Percentiles rank a stretch among this genome's conserved stretches.
Evolutionary conservation across 768 basidiomycete genomes (phyloP).

Genomic region (Fibroporia radiculosa): DNA sequence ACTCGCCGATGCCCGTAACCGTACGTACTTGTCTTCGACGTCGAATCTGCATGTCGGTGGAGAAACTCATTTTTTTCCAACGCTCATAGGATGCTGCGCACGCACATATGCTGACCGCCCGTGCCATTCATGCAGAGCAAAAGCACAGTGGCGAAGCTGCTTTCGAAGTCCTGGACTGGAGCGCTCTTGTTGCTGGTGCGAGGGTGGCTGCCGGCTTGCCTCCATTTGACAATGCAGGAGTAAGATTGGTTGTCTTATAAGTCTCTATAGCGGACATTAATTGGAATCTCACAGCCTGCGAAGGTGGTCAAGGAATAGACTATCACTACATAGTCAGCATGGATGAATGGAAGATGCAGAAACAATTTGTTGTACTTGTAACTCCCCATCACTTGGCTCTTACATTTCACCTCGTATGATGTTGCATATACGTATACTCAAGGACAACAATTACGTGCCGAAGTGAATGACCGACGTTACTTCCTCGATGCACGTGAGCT

Average conservation of each 20-base stretch:
- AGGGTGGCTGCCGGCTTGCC: conserved; percentile 68
- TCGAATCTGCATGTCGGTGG: background rate
- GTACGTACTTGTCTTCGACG: conserved; percentile 6
- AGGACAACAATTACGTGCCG: no score
- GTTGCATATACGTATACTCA: no score
- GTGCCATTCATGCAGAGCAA: conserved; percentile 54
- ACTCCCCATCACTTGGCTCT: no score
- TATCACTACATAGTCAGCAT: no score
- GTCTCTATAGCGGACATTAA: background rate
- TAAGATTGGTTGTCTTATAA: background rate
- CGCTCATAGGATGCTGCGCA: conserved; percentile 48
- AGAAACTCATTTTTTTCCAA: background rate
- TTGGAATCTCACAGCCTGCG: background rate
- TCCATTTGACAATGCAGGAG: conserved; percentile 26
- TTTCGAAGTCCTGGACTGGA: conserved; percentile 74
- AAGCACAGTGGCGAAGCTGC: conserved; percentile 37
- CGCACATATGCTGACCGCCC: conserved; percentile 71
- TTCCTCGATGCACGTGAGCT: no score
- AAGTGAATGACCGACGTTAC: no score
- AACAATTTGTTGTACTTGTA: no score
- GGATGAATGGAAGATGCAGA: no score
- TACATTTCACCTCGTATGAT: no score
- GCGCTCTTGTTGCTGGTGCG: conserved; percentile 68
- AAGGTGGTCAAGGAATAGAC: conserved; percentile 3
- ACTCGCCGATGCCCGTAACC: conserved; percentile 63